Percentiles rank a stretch among this genome's conserved stretches.
phyloP scores from a whole-genome alignment of 805 yeast genomes.

The Myxozyma mucilagina region DNA sequence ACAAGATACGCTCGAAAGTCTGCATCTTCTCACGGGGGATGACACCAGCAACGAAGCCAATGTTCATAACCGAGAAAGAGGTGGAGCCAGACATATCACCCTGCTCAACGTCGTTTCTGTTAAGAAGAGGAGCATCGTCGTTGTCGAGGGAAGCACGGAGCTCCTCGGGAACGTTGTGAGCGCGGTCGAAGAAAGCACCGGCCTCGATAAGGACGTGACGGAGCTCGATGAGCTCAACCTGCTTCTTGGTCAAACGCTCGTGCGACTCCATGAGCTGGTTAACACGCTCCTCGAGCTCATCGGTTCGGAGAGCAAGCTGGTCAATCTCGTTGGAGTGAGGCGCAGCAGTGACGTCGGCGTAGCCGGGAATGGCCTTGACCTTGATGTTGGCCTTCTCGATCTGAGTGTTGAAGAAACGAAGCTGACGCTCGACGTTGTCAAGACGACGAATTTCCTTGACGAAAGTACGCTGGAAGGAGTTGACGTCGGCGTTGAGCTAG shows the following conservation, averaged over 20 bases:
- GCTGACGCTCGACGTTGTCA: slow-evolving; percentile 88
- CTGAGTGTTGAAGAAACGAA: slow-evolving; percentile 47
- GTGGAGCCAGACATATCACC: slow-evolving; percentile 24
- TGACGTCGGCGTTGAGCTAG: slow-evolving; percentile 66
- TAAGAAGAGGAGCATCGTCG: slow-evolving; percentile 43
- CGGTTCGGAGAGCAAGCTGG: slow-evolving; percentile 62
- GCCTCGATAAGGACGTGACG: slow-evolving; percentile 60
- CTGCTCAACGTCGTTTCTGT: slow-evolving; percentile 41
- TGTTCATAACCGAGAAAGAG: slow-evolving; percentile 37
- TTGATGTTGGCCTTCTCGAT: slow-evolving; percentile 38
- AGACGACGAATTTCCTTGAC: slow-evolving; percentile 81
- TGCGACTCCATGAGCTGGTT: slow-evolving; percentile 68
- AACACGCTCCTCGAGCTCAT: slow-evolving; percentile 71
- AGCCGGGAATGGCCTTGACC: slow-evolving; percentile 44
- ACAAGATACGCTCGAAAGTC: slow-evolving; percentile 75
- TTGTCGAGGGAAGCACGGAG: slow-evolving; percentile 41
- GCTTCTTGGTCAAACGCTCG: slow-evolving; percentile 60
- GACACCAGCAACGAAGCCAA: slow-evolving; percentile 74
- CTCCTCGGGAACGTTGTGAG: slow-evolving; percentile 37
- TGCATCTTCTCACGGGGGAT: slow-evolving; percentile 69
- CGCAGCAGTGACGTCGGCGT: slow-evolving; percentile 44
- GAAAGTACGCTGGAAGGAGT: slow-evolving; percentile 84
- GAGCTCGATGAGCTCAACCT: slow-evolving; percentile 68
- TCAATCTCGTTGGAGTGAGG: slow-evolving; percentile 65
- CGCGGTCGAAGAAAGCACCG: slow-evolving; percentile 47